Base-by-base conservation (phyloP, 192 early-diverging fungal species). In the Lobosporangium transversale region DNA sequence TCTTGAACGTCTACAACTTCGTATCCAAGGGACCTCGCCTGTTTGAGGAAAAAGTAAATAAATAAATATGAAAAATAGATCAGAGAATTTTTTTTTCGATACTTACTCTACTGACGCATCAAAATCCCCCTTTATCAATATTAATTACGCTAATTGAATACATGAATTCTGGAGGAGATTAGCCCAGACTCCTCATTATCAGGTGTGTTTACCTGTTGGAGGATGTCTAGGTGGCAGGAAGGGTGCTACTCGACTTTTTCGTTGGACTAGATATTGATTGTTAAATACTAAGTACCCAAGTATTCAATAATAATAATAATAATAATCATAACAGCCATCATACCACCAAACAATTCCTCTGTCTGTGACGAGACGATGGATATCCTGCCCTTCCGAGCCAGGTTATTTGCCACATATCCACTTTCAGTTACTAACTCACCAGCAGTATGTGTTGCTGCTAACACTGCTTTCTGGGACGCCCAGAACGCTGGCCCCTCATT, bases 401-500 rank as follows among this genome's bases (percentile, higher is more conserved):
- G 53, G 0, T 45, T 21, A 29, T 33, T 55, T 12, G 52, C 62
- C 15, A 65, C 62, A 55, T 55, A 36, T 47, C 9, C 31, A 1
- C 62, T 42, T 48, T 65, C 62, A 23, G 62, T 30, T 1, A 55
- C 62, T 45, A 65, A 11, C 52, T 55, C 52, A 24, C 29, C 42
- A 45, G 62, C 52, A 15, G 62, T 47, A 11, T 55, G 36, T 55
- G 52, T 65, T 24, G 47, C 30, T 4, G 62, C 43, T 55, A 65
- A 15, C 15, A 1, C 30, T 57, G 54, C 45, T 29, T 0, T 27
- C 17, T 50, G 64, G 21, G 45, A 5, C 11, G 45, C 54, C 33
- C 64, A 66, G 45, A 66, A 66, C 27, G 1, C 3, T 10, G 53
- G 23, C 21, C 64, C 64, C 1, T 57, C 53, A 23, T 66, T 66